Conservation (phyloP, 768 basidiomycete genomes). For the Lentinula guzmanii region DNA sequence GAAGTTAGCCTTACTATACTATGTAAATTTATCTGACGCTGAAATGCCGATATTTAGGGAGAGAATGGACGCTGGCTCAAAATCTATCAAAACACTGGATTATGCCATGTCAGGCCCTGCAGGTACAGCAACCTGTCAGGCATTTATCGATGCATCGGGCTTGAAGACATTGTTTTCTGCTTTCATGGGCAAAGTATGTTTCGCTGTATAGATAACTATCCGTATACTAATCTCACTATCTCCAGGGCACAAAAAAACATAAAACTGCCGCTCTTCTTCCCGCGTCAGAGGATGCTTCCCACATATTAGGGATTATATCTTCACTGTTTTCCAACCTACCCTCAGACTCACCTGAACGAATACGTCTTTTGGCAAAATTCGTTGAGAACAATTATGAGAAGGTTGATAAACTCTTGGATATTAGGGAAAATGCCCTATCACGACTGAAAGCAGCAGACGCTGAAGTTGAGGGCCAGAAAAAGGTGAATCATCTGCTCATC, state of each 20-base stretch:
- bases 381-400: slow-evolving; percentile 93
- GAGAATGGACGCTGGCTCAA: slow-evolving; percentile 72
- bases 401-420: slow-evolving; percentile 86
- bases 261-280: slow-evolving; percentile 40
- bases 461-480: slow-evolving; percentile 65
- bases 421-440: slow-evolving; percentile 63
- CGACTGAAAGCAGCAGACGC: slow-evolving; percentile 57
- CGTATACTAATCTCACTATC: slow-evolving; percentile 10
- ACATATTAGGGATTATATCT: slow-evolving; percentile 82
- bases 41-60: slow-evolving; percentile 52
- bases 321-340: slow-evolving; percentile 84
- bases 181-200: slow-evolving; percentile 88
- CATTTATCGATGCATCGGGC: slow-evolving; percentile 83
- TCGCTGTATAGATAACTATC: neutral
- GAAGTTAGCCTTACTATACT: slow-evolving; percentile 52
- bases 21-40: neutral
- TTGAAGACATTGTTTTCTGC: slow-evolving; percentile 86
- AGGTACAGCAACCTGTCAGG: slow-evolving; percentile 66
- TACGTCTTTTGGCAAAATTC: slow-evolving; percentile 87
- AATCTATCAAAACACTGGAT: slow-evolving; percentile 87
- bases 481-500: slow-evolving; percentile 32
- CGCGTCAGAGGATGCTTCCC: slow-evolving; percentile 77
- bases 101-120: slow-evolving; percentile 80
- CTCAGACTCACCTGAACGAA: slow-evolving; percentile 75
- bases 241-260: slow-evolving; percentile 56